These are phyloP conservation scores for Grosmannia penicillata DNA, from an alignment of 2,329 filamentous ascomycete species.

Conservation along the genomic window DNA sequence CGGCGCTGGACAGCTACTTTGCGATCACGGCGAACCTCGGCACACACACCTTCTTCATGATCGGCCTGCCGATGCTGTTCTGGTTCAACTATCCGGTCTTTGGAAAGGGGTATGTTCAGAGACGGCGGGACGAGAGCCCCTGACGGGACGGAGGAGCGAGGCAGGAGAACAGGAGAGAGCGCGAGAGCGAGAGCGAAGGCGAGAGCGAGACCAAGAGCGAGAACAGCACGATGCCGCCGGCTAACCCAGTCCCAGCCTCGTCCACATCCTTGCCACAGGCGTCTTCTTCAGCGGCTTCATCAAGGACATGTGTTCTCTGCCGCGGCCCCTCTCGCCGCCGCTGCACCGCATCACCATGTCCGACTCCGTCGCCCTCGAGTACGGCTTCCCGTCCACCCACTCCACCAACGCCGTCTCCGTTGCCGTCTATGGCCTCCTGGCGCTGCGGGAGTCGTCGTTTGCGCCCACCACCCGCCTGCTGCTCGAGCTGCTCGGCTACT, in stretches of 20 bases:
- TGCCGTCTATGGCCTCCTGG: constrained; percentile 59
- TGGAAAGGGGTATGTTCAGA: constrained; percentile 66
- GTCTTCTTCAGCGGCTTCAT: constrained; percentile 85
- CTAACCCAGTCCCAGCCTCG: constrained; percentile 31
- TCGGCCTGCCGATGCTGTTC: constrained; percentile 84
- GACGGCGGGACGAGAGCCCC: too few species aligned
- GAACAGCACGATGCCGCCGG: neutral
- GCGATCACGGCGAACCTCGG: constrained; percentile 91
- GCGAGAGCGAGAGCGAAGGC: neutral
- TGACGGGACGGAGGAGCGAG: too few species aligned
- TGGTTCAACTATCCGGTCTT: constrained; percentile 84
- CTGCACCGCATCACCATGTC: constrained; percentile 95
- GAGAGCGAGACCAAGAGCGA: neutral
- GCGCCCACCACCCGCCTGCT: constrained; percentile 40
- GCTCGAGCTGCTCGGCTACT: constrained; percentile 58
- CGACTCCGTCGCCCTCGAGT: constrained; percentile 84
- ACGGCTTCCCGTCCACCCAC: constrained; percentile 94
- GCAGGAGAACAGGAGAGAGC: too few species aligned
- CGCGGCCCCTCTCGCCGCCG: constrained; percentile 80
- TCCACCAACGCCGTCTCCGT: constrained; percentile 95
- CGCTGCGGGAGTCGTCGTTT: constrained; percentile 52
- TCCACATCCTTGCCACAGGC: constrained; percentile 63
- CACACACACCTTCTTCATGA: constrained; percentile 98
- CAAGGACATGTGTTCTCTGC: constrained; percentile 87
- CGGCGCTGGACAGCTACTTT: constrained; percentile 87